phyloP scores from a whole-genome alignment of 352 stramenopile species.

The Pythium diclinum region DNA sequence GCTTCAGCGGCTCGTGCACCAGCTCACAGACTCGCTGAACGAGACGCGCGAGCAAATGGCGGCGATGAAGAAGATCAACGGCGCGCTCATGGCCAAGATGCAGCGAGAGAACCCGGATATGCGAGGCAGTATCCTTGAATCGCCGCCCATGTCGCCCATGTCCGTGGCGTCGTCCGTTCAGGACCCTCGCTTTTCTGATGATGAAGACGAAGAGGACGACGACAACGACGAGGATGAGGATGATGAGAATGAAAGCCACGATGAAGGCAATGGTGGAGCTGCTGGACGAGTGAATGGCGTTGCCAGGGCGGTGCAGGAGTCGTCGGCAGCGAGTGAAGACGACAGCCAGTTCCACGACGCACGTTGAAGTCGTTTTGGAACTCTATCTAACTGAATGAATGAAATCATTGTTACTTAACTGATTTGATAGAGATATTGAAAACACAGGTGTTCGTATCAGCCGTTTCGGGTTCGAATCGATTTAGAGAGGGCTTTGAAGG shows the following conservation, averaged over 20 bases:
- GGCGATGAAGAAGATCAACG: slow-evolving; percentile 77
- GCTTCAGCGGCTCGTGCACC: slow-evolving; percentile 66
- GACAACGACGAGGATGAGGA: slow-evolving; percentile 32
- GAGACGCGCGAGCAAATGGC: slow-evolving; percentile 66
- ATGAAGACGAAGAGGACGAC: slow-evolving; percentile 53
- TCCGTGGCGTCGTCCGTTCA: slow-evolving; percentile 34
- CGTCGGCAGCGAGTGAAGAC: slow-evolving; percentile 2
- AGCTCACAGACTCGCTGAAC: slow-evolving; percentile 68
- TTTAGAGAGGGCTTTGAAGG: slow-evolving; percentile 23
- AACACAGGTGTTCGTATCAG: slow-evolving; percentile 11
- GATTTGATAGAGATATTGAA: not conserved
- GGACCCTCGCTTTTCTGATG: slow-evolving; percentile 47
- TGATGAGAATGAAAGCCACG: slow-evolving; percentile 5
- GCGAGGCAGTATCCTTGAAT: slow-evolving; percentile 51
- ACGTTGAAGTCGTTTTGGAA: slow-evolving; percentile 2
- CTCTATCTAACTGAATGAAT: not conserved
- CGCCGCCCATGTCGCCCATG: slow-evolving; percentile 33
- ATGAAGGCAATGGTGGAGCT: not conserved
- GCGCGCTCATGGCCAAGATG: slow-evolving; percentile 61
- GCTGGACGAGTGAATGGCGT: not conserved
- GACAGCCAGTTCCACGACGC: not conserved
- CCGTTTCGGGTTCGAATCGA: slow-evolving; percentile 15
- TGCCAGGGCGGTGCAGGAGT: not conserved
- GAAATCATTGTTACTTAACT: slow-evolving; percentile 2
- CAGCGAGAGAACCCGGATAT: slow-evolving; percentile 51